phyloP scores from a whole-genome alignment of 1,284 basidiomycete species.

The Ceratobasidium sp. region DNA sequence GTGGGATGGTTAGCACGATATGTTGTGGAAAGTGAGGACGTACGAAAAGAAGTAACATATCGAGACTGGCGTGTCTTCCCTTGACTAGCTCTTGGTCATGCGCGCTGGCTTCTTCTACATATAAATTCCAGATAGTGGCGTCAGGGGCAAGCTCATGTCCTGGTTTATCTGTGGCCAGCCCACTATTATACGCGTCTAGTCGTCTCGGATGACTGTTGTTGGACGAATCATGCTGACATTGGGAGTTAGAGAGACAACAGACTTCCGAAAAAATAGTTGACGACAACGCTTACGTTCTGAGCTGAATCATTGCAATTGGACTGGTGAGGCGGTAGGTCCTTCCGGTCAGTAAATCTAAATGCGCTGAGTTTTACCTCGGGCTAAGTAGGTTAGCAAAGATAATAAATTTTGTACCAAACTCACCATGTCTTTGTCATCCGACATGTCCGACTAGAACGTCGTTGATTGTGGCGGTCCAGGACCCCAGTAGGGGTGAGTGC shows the following conservation, averaged over 20 bases:
- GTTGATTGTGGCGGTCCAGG: not conserved
- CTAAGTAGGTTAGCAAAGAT: not conserved
- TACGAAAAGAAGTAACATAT: conserved; percentile 35
- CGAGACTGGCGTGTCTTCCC: not conserved
- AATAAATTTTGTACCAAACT: not conserved
- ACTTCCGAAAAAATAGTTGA: not conserved
- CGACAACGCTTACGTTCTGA: not conserved
- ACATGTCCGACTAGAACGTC: no score
- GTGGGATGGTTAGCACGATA: not conserved
- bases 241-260: no score
- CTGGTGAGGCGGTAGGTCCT: not conserved
- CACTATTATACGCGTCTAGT: no score
- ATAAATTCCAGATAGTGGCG: conserved; percentile 8
- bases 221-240: no score
- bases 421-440: not conserved
- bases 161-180: not conserved
- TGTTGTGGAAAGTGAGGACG: not conserved
- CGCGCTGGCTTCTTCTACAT: conserved; percentile 13
- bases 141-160: conserved; percentile 16
- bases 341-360: not conserved
- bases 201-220: not conserved
- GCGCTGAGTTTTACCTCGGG: not conserved
- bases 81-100: conserved; percentile 25
- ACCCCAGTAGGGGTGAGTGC: no score
- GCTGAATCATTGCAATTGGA: not conserved